These are phyloP conservation scores for Phaeolepiota aurea DNA, from an alignment of 768 basidiomycete species.

Conservation along the genomic window DNA sequence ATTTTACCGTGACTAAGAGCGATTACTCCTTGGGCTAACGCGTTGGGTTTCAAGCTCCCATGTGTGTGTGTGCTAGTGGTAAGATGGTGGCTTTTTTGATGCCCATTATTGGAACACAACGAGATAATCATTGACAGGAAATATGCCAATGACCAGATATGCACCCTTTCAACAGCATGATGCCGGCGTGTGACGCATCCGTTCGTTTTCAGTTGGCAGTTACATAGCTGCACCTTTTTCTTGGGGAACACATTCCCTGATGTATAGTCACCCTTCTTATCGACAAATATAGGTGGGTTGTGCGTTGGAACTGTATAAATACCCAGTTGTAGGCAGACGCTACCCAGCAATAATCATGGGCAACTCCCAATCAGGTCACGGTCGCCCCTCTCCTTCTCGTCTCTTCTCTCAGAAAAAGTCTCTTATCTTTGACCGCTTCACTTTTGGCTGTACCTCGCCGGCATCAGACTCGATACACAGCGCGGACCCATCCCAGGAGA, in stretches of 20 bases:
- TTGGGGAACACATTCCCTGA: not conserved
- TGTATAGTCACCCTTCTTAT: not conserved
- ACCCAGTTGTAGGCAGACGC: not conserved
- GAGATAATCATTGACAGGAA: too few species aligned
- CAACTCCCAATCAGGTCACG: constrained; percentile 19
- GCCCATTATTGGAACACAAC: too few species aligned
- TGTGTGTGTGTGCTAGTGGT: too few species aligned
- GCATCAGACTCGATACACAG: constrained; percentile 23
- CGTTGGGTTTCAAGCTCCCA: too few species aligned
- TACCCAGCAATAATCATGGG: constrained; percentile 17
- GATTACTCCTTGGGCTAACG: too few species aligned
- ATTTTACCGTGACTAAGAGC: too few species aligned
- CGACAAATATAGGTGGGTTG: not conserved
- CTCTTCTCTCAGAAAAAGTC: constrained; percentile 24
- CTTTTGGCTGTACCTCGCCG: constrained; percentile 29
- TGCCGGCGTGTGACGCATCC: not conserved
- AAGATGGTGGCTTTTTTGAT: too few species aligned
- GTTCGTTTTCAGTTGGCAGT: not conserved
- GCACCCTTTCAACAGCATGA: too few species aligned
- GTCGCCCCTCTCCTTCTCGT: constrained; percentile 11
- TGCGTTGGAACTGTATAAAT: not conserved
- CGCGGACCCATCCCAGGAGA: constrained; percentile 30
- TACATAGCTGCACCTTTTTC: not conserved
- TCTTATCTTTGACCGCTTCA: constrained; percentile 26
- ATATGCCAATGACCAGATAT: too few species aligned